These are phyloP conservation scores for Gossypium lobatum DNA, from an alignment of 441 rosid genomes.

Conservation along the genomic window DNA sequence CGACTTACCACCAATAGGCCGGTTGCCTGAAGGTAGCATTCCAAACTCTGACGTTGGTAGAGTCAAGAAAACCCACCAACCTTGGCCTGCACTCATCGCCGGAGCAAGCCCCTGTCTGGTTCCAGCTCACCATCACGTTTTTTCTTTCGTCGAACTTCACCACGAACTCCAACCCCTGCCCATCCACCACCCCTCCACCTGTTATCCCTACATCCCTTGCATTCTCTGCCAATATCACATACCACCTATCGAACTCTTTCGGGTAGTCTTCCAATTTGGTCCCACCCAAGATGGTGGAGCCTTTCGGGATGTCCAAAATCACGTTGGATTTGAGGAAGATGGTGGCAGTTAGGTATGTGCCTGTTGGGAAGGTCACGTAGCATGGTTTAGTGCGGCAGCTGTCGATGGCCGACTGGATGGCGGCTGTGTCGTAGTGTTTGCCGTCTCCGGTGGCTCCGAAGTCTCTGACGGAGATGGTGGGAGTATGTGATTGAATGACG, in stretches of 20 bases:
- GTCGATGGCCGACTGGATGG: conserved; percentile 71
- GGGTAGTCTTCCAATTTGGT: conserved; percentile 59
- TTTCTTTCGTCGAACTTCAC: conserved; percentile 49
- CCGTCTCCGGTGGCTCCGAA: conserved; percentile 85
- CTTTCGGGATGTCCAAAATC: conserved; percentile 47
- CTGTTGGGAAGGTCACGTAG: conserved; percentile 62
- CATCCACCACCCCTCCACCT: conserved; percentile 77
- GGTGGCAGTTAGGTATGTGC: conserved; percentile 69
- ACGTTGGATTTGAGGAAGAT: conserved; percentile 59
- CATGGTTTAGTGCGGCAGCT: conserved; percentile 53
- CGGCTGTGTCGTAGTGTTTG: conserved; percentile 50
- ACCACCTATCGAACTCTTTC: conserved; percentile 50
- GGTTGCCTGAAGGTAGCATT: conserved; percentile 53
- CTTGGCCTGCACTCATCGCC: conserved; percentile 86
- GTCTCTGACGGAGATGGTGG: conserved; percentile 36
- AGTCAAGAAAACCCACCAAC: conserved; percentile 63
- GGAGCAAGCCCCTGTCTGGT: conserved; percentile 56
- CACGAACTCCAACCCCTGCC: conserved; percentile 71
- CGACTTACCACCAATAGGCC: conserved; percentile 84
- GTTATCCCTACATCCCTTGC: conserved; percentile 70
- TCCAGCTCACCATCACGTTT: conserved; percentile 93
- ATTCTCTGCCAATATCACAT: conserved; percentile 70
- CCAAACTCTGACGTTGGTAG: conserved; percentile 52
- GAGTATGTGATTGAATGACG: conserved; percentile 31
- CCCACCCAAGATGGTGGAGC: conserved; percentile 66